phyloP scores from a whole-genome alignment of 2,329 filamentous ascomycete species.

The Botrytis elliptica region DNA sequence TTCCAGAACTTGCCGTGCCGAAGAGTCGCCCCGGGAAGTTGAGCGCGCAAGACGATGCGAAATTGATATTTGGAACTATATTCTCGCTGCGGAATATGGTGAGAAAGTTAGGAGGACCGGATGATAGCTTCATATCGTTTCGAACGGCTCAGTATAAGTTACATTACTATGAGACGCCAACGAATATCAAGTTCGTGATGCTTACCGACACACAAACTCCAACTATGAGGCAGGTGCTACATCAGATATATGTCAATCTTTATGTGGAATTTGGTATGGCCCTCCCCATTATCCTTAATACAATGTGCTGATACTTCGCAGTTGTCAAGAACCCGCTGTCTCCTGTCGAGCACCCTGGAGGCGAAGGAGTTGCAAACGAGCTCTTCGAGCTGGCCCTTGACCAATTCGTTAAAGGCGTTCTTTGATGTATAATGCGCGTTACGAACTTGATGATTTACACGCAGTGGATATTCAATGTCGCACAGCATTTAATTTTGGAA shows the following conservation, averaged over 20 bases:
- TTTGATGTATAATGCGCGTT: slow-evolving; percentile 37
- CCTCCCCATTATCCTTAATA: slow-evolving; percentile 23
- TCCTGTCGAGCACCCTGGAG: slow-evolving; percentile 66
- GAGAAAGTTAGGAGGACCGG: slow-evolving; percentile 87
- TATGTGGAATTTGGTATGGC: slow-evolving; percentile 87
- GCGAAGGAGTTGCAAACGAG: slow-evolving; percentile 68
- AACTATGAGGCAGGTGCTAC: slow-evolving; percentile 89
- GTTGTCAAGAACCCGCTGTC: slow-evolving; percentile 70
- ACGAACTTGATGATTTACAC: slow-evolving; percentile 5
- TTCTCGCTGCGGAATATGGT: slow-evolving; percentile 97
- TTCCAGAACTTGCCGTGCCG: slow-evolving; percentile 36
- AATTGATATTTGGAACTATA: slow-evolving; percentile 94
- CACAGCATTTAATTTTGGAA: not conserved
- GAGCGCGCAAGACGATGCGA: slow-evolving; percentile 76
- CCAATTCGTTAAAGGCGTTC: slow-evolving; percentile 69
- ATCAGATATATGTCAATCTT: slow-evolving; percentile 98
- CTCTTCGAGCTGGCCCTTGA: slow-evolving; percentile 72
- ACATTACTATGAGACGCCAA: slow-evolving; percentile 98
- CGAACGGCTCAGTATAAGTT: slow-evolving; percentile 95
- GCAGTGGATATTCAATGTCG: slow-evolving; percentile 4
- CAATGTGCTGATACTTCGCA: slow-evolving; percentile 37
- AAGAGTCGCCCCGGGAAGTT: slow-evolving; percentile 37
- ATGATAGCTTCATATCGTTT: slow-evolving; percentile 93
- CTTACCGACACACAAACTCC: slow-evolving; percentile 85
- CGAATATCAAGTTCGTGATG: slow-evolving; percentile 94